Percentiles rank a stretch among this genome's conserved stretches.
Evolutionary conservation across 306 rosid species (phyloP).

Genomic region (Quercus rubra): DNA sequence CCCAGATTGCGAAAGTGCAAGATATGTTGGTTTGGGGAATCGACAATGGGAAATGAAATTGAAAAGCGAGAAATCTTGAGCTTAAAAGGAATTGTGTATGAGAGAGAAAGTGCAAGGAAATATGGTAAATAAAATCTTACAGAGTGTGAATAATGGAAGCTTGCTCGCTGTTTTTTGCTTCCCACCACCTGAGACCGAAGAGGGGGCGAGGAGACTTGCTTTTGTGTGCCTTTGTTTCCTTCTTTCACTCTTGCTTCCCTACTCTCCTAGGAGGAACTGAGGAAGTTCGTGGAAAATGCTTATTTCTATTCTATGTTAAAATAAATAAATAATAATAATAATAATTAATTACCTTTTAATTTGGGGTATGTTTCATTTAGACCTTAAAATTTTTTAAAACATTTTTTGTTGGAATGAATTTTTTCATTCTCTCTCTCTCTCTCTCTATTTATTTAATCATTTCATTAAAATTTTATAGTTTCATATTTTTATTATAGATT

Average conservation of each 20-base stretch:
- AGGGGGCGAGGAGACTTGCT: background rate
- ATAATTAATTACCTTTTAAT: too few relatives aligned
- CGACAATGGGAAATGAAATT: background rate
- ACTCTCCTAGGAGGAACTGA: background rate
- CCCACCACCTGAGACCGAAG: constrained; percentile 1
- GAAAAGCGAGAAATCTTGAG: background rate
- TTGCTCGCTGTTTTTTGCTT: background rate
- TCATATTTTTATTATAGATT: too few relatives aligned
- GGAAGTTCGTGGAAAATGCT: background rate
- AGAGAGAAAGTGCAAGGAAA: background rate
- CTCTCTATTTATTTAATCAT: too few relatives aligned
- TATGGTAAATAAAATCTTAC: background rate
- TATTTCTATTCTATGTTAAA: background rate
- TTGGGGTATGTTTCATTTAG: too few relatives aligned
- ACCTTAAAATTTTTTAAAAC: too few relatives aligned
- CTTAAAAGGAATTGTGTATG: background rate
- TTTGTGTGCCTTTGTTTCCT: background rate
- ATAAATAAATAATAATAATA: background rate
- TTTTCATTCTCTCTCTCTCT: too few relatives aligned
- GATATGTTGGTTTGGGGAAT: background rate
- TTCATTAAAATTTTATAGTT: too few relatives aligned
- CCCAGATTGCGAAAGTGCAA: constrained; percentile 5
- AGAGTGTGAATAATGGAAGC: background rate
- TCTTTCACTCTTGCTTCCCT: background rate
- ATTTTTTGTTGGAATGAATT: too few relatives aligned